phyloP scores from a whole-genome alignment of 352 stramenopile species.

The Pythium diclinum region DNA sequence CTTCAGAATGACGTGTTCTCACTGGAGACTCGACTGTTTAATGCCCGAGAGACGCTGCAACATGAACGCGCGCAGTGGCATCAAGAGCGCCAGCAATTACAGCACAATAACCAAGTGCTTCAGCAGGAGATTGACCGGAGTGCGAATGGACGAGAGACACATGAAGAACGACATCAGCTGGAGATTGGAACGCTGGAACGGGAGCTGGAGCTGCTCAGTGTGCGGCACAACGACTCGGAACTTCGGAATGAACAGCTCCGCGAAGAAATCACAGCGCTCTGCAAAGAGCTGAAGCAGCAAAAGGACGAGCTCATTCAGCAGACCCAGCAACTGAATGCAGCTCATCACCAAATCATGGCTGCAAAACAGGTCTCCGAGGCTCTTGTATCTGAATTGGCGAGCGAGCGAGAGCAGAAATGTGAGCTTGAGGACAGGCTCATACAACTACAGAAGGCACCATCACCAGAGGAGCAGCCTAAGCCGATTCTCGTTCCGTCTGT shows the following conservation, averaged over 20 bases:
- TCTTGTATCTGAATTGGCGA: background rate
- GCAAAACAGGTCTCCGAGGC: background rate
- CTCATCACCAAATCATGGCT: background rate
- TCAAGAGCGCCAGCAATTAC: constrained; percentile 27
- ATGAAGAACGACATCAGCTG: background rate
- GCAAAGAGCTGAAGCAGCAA: constrained; percentile 19
- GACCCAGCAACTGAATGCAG: background rate
- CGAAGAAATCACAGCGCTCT: constrained; percentile 21
- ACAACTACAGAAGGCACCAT: background rate
- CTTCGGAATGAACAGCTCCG: constrained; percentile 14
- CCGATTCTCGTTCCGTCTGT: background rate
- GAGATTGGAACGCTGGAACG: constrained; percentile 3
- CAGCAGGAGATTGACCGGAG: constrained; percentile 10
- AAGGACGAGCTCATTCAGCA: constrained; percentile 1
- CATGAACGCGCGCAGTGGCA: constrained; percentile 35
- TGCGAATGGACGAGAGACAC: background rate
- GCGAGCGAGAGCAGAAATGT: background rate
- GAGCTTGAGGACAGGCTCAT: background rate
- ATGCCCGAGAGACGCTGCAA: constrained; percentile 38
- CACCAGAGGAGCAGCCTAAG: background rate
- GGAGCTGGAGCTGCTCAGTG: constrained; percentile 10
- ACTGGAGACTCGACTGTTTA: constrained; percentile 37
- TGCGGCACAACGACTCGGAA: background rate
- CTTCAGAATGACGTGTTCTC: constrained; percentile 56
- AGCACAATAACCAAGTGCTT: constrained; percentile 20